These are phyloP conservation scores for Gracilaria vermiculophylla DNA, from an alignment of 23 red algal species.

Conservation along the genomic window DNA sequence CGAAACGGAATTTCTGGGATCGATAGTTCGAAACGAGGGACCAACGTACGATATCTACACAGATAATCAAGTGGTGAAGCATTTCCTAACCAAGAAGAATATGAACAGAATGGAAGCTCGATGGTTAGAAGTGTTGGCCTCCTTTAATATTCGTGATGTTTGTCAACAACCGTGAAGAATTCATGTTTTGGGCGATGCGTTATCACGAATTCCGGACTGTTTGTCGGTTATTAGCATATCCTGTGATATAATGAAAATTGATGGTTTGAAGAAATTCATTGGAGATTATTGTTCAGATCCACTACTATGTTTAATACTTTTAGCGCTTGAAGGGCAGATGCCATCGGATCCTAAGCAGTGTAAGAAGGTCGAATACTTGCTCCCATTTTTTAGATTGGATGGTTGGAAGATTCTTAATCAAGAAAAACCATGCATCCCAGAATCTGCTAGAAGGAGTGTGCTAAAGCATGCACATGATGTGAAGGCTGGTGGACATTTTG, in stretches of 20 bases:
- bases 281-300: background rate
- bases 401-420: background rate
- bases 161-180: background rate
- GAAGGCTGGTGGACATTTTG: conserved; percentile 24
- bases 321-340: background rate
- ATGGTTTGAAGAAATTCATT: background rate
- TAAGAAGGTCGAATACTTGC: background rate
- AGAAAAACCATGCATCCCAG: conserved; percentile 2
- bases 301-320: background rate
- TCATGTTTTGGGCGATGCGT: background rate
- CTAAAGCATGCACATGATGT: conserved; percentile 22
- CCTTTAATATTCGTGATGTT: conserved; percentile 21
- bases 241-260: background rate
- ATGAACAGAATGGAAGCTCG: background rate
- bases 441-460: background rate
- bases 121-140: background rate
- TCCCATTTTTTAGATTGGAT: background rate
- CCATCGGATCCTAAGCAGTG: background rate
- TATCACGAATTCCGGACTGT: conserved; percentile 2
- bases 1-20: conserved; percentile 14
- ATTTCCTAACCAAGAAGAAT: conserved; percentile 1
- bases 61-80: conserved; percentile 2
- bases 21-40: background rate
- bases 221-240: background rate
- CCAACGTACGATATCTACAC: background rate